Evolutionary conservation across 2,329 filamentous ascomycete genomes (phyloP).

Genomic region (Hawksworthiomyces lignivorus): DNA sequence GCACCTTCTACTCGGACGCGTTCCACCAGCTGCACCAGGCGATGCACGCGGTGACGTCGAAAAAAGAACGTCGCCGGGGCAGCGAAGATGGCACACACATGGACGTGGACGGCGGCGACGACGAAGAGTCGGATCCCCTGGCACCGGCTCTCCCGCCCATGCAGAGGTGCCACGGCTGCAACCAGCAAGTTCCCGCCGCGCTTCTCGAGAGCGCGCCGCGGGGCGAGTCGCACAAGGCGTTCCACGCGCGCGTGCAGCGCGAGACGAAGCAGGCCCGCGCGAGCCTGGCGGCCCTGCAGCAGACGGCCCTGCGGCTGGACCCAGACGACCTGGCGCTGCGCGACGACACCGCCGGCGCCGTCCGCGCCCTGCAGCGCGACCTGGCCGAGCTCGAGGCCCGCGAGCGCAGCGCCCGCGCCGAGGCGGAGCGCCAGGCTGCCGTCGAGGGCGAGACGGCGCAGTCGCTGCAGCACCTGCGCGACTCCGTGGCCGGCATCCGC

Average conservation of each 20-base stretch:
- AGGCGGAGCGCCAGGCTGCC: constrained; percentile 12
- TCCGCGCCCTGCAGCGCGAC: constrained; percentile 34
- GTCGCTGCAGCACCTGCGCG: constrained; percentile 13
- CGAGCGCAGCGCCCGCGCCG: constrained; percentile 52
- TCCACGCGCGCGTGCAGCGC: constrained; percentile 12
- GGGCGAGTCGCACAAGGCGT: constrained; percentile 12
- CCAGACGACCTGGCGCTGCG: neutral
- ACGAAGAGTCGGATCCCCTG: neutral
- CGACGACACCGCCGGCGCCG: constrained; percentile 29
- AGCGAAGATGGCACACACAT: neutral
- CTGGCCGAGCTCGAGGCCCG: constrained; percentile 58
- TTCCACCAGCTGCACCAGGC: constrained; percentile 14
- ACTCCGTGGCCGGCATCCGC: constrained; percentile 14
- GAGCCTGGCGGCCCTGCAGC: constrained; percentile 1
- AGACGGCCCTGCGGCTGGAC: neutral
- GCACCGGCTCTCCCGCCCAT: neutral
- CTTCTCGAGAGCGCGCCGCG: constrained; percentile 7
- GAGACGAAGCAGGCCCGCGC: constrained; percentile 2
- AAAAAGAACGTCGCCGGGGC: no score
- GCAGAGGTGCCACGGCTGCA: constrained; percentile 10
- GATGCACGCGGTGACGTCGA: constrained; percentile 9
- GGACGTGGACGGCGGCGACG: neutral
- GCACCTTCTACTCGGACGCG: constrained; percentile 10
- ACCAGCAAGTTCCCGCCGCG: constrained; percentile 10
- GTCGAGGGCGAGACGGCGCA: constrained; percentile 12